Evolutionary conservation across 2,329 filamentous ascomycete species (phyloP).

Genomic region (Orbilia brochopaga): DNA sequence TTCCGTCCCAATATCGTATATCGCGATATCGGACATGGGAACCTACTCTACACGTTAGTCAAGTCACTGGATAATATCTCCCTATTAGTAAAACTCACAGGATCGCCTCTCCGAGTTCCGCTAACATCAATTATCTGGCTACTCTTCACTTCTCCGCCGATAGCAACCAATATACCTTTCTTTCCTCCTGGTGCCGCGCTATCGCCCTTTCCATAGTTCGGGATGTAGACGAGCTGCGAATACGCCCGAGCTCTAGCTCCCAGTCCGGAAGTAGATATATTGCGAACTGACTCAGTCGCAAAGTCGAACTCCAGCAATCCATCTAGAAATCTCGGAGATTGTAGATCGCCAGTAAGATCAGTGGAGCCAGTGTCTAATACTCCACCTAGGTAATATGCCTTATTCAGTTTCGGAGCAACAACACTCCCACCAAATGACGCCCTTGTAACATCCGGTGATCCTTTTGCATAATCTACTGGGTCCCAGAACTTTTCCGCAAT

Average conservation of each 20-base stretch:
- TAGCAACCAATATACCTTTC: conserved; percentile 27
- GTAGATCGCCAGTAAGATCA: conserved; percentile 24
- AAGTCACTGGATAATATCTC: neutral
- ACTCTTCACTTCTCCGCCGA: conserved; percentile 43
- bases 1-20: conserved; percentile 34
- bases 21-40: conserved; percentile 42
- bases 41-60: conserved; percentile 7
- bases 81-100: conserved; percentile 12
- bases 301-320: conserved; percentile 45
- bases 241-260: conserved; percentile 36
- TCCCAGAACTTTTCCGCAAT: conserved; percentile 42
- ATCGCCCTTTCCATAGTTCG: conserved; percentile 24
- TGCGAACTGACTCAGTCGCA: conserved; percentile 35
- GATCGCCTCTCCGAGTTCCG: conserved; percentile 39
- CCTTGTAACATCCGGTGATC: conserved; percentile 22
- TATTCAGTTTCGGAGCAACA: conserved; percentile 32
- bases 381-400: conserved; percentile 40
- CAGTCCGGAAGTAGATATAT: conserved; percentile 31
- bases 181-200: neutral
- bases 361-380: conserved; percentile 37
- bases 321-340: conserved; percentile 36
- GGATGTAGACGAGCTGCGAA: conserved; percentile 40
- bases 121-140: conserved; percentile 45
- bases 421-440: conserved; percentile 33
- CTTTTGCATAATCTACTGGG: conserved; percentile 23